Conservation (phyloP, 768 basidiomycete genomes). For the Neoboletus brunneissimus region DNA sequence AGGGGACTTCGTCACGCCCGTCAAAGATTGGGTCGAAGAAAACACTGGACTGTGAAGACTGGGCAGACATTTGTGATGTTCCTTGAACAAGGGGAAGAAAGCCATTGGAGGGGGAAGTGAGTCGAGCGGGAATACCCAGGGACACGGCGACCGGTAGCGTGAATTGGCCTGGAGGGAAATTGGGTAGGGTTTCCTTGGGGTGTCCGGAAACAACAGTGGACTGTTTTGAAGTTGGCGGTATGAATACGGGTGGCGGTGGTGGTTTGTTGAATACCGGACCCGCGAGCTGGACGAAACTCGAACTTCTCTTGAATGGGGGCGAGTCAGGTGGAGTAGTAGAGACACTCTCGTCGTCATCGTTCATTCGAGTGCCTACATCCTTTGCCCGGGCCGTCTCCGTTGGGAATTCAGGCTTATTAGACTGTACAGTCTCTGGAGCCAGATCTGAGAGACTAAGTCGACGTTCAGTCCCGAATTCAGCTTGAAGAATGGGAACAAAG, state of each 20-base stretch:
- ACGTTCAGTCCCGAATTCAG: constrained; percentile 21
- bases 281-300: constrained; percentile 33
- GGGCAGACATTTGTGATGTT: constrained; percentile 40
- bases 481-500: background rate
- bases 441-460: constrained; percentile 63
- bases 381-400: constrained; percentile 16
- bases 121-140: constrained; percentile 41
- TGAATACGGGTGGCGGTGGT: constrained; percentile 28
- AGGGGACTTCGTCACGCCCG: constrained; percentile 40
- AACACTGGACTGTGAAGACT: constrained; percentile 54
- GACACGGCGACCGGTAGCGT: constrained; percentile 45
- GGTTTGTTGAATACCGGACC: constrained; percentile 62
- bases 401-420: constrained; percentile 15
- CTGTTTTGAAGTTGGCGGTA: constrained; percentile 23
- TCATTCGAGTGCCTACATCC: constrained; percentile 1
- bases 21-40: constrained; percentile 53
- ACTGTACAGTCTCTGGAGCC: constrained; percentile 38
- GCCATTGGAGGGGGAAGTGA: constrained; percentile 27
- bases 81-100: constrained; percentile 22
- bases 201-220: constrained; percentile 1
- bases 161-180: constrained; percentile 38
- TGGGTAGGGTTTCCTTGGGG: constrained; percentile 34
- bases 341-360: constrained; percentile 35
- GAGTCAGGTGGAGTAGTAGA: constrained; percentile 61
- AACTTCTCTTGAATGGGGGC: constrained; percentile 37